Percentiles rank a stretch among this genome's conserved stretches.
Conservation (phyloP, 495 filamentous ascomycete genomes). For the Neurospora cerealis region DNA sequence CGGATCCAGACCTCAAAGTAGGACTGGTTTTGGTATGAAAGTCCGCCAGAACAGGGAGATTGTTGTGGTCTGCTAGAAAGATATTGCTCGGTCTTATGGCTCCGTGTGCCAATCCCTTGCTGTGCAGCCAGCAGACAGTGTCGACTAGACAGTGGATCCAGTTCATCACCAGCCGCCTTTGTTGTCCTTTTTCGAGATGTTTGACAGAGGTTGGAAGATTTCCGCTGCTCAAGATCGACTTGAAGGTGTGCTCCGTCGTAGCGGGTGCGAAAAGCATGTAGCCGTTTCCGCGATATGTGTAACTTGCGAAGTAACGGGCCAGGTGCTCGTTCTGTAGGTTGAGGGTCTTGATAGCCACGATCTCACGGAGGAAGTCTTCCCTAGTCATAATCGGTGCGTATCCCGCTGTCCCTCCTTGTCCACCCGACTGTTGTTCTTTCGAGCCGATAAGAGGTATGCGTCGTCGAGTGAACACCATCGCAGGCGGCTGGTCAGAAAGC, state of each 20-base stretch:
- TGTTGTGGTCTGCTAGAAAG: background rate
- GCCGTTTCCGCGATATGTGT: conserved; percentile 59
- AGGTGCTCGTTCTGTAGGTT: conserved; percentile 69
- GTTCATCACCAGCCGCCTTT: conserved; percentile 58
- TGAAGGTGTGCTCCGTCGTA: conserved; percentile 60
- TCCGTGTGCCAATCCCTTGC: conserved; percentile 61
- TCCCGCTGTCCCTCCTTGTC: conserved; percentile 36
- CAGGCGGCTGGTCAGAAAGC: conserved; percentile 43
- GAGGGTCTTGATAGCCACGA: conserved; percentile 42
- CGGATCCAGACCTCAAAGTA: background rate
- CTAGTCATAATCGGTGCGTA: conserved; percentile 35
- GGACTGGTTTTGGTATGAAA: background rate
- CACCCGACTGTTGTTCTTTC: conserved; percentile 11
- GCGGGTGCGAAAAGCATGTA: conserved; percentile 69
- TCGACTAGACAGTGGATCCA: conserved; percentile 85
- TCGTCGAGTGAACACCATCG: conserved; percentile 58
- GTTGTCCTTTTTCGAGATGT: conserved; percentile 58
- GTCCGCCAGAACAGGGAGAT: background rate
- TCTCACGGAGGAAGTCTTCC: conserved; percentile 60
- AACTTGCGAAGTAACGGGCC: conserved; percentile 71
- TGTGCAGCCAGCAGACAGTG: conserved; percentile 68
- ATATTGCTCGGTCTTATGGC: conserved; percentile 53
- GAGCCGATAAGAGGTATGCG: conserved; percentile 44
- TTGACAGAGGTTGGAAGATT: conserved; percentile 53
- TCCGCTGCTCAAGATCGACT: conserved; percentile 58